Base-by-base conservation (phyloP, 2,329 filamentous ascomycete species). In the Ramichloridium luteum region DNA sequence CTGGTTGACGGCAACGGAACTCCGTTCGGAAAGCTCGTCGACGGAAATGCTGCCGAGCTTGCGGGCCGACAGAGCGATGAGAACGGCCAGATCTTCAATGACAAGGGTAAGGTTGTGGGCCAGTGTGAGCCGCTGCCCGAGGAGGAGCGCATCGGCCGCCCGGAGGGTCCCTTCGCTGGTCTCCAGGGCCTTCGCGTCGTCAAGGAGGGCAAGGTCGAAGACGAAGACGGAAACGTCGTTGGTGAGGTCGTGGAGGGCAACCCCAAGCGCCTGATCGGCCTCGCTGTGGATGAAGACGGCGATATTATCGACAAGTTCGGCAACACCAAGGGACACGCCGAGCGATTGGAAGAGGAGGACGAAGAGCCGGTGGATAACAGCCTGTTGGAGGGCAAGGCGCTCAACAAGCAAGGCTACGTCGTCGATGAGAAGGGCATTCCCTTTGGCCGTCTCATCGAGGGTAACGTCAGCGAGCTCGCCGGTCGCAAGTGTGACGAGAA, bases 161-260 rank as follows among this genome's bases (percentile, higher is more conserved):
- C 65, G 13, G 77, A 81, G 40, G 77, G 77, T 1, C 74, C 75
- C 10, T 83, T 83, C 49, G 68, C 74, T 10, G 76, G 78, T 45
- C 68, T 78, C 13, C 60, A 68, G 25, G 74, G 72, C 30, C 70
- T 74, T 39, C 75, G 69, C 4, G 73, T 82, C 17, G 67, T 67
- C 53, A 80, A 78, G 55, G 76, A 80, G 25, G 77, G 77, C 31
- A 77, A 73, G 38, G 64, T 82, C 25, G 68, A 93, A 65, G 68
- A 93, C 72, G 55, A 77, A 68, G 67, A 93, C 67, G 81, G 79
- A 20, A 74, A 80, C 40, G 66, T 80, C 14, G 80, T 90, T 28
- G 83, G 83, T 13, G 66, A 77, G 25, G 67, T 88, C 23, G 63
- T 70, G 3, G 71, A 74, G 28, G 83, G 82, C 3, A 79, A 92